Percentiles rank a stretch among this genome's conserved stretches.
Evolutionary conservation across 2,329 filamentous ascomycete genomes (phyloP).

Genomic region (Chalaropsis thielavioides): DNA sequence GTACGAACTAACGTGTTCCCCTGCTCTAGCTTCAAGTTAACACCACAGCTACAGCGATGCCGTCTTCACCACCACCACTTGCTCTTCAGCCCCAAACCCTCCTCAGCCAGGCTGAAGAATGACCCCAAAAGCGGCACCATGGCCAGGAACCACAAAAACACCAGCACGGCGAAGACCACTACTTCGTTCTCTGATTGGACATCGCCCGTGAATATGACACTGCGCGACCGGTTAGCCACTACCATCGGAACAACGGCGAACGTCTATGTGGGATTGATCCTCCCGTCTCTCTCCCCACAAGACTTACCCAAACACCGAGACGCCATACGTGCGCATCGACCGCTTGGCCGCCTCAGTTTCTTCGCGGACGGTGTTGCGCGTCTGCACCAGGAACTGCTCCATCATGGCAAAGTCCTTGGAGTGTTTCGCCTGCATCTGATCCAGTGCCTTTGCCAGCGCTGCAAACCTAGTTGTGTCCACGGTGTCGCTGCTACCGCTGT

Average conservation of each 20-base stretch:
- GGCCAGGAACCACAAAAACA: not conserved
- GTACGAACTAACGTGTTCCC: too few relatives aligned
- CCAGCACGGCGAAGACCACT: not conserved
- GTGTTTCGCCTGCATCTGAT: not conserved
- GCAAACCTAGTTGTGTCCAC: not conserved
- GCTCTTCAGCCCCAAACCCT: not conserved
- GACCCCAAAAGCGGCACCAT: not conserved
- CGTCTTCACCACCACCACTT: not conserved
- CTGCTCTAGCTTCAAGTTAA: too few relatives aligned
- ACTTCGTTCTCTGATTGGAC: not conserved
- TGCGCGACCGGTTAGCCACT: not conserved
- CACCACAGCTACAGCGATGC: too few relatives aligned
- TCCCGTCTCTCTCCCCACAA: not conserved
- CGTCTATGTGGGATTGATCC: not conserved
- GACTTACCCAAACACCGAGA: conserved; percentile 1
- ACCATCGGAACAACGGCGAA: not conserved
- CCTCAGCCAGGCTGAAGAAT: not conserved
- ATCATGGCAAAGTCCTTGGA: not conserved
- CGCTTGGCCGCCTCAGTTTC: not conserved
- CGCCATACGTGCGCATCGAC: not conserved
- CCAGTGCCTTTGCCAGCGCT: not conserved
- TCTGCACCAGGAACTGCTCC: not conserved
- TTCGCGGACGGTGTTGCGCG: not conserved
- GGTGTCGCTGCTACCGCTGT: not conserved
- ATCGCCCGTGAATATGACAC: not conserved